These are phyloP conservation scores for Arthrobotrys conoides DNA, from an alignment of 2,329 filamentous ascomycete species.

Conservation along the genomic window DNA sequence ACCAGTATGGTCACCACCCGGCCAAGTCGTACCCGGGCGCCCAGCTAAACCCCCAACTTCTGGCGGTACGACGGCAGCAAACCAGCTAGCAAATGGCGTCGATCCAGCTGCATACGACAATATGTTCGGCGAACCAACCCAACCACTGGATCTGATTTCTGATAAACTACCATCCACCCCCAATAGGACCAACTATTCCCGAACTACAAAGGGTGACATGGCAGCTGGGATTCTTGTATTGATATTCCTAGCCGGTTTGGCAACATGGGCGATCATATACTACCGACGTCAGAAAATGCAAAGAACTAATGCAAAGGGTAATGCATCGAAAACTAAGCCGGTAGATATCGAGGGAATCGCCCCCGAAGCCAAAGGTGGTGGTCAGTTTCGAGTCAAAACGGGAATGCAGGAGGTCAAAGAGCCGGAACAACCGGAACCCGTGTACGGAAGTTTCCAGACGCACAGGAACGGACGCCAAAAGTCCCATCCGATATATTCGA, in stretches of 20 bases:
- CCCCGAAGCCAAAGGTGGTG: neutral
- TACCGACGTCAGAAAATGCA: conserved; percentile 1
- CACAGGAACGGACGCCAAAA: conserved; percentile 29
- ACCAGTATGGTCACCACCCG: conserved; percentile 16
- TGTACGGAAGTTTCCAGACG: conserved; percentile 3
- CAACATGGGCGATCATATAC: conserved; percentile 11
- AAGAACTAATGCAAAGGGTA: neutral
- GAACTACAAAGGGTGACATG: conserved; percentile 27
- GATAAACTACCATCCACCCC: conserved; percentile 12
- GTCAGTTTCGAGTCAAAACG: conserved; percentile 24
- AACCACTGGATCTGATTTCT: conserved; percentile 24
- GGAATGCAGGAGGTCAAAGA: conserved; percentile 23
- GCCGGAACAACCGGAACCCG: neutral
- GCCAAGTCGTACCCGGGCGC: conserved; percentile 3
- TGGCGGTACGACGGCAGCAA: neutral
- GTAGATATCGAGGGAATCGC: conserved; percentile 23
- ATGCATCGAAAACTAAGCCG: neutral
- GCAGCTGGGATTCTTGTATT: conserved; percentile 33
- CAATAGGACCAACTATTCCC: neutral
- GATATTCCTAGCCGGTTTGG: conserved; percentile 11
- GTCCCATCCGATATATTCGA: conserved; percentile 22
- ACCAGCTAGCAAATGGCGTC: conserved; percentile 36
- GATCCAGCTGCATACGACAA: conserved; percentile 33
- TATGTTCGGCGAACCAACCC: conserved; percentile 18
- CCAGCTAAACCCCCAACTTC: neutral